phyloP scores from a whole-genome alignment of 352 stramenopile genomes.

The Thraustochytrium striatum region DNA sequence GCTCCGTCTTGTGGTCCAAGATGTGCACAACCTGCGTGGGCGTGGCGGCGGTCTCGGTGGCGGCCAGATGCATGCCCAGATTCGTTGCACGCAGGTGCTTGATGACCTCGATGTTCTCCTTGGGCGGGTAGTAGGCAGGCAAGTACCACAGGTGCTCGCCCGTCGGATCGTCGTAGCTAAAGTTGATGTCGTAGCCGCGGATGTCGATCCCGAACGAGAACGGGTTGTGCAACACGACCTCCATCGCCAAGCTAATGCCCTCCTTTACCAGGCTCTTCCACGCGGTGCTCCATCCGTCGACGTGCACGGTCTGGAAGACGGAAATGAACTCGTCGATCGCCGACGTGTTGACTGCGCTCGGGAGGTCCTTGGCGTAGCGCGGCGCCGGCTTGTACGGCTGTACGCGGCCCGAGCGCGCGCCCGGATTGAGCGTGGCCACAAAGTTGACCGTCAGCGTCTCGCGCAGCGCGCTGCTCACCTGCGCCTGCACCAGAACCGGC shows the following conservation, averaged over 20 bases:
- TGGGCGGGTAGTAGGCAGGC: slow-evolving; percentile 1
- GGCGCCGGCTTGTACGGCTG: slow-evolving; percentile 15
- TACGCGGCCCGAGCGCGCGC: not conserved
- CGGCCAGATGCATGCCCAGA: slow-evolving; percentile 10
- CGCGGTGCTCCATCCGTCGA: slow-evolving; percentile 27
- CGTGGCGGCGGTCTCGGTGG: not conserved
- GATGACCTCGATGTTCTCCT: slow-evolving; percentile 12
- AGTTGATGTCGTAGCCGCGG: not conserved
- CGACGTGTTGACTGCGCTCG: slow-evolving; percentile 3
- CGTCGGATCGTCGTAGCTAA: slow-evolving; percentile 28
- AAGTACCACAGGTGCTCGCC: slow-evolving; percentile 19
- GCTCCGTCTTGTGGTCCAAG: not conserved
- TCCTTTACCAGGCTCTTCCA: slow-evolving; percentile 10
- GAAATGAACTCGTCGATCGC: slow-evolving; percentile 27
- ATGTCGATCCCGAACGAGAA: slow-evolving; percentile 26
- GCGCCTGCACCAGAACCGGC: not conserved
- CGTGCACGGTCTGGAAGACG: slow-evolving; percentile 33
- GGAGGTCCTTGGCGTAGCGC: slow-evolving; percentile 33
- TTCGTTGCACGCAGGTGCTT: not conserved
- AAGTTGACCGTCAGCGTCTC: not conserved
- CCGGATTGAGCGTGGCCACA: not conserved
- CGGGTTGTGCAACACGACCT: slow-evolving; percentile 38
- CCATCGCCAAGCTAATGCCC: not conserved
- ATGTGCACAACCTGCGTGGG: not conserved
- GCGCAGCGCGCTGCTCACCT: not conserved